phyloP scores from a whole-genome alignment of 2,329 filamentous ascomycete genomes.

The Fusarium sp. region DNA sequence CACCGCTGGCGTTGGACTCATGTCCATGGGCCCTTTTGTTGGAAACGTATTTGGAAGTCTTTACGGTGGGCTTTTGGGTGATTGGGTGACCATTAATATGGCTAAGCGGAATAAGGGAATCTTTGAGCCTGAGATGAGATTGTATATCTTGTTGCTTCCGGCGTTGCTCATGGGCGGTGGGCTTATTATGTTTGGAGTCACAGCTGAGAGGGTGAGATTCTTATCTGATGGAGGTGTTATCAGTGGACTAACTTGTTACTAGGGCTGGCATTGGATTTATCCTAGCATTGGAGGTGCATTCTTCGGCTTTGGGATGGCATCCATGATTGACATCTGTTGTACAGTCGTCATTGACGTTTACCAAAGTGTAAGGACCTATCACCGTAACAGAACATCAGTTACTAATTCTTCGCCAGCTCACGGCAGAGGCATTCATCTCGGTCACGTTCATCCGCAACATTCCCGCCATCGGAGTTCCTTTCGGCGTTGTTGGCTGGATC shows the following conservation, averaged over 20 bases:
- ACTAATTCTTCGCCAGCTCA: constrained; percentile 8
- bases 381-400: fast-evolving
- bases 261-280: constrained; percentile 60
- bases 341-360: constrained; percentile 56
- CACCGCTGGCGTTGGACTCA: constrained; percentile 45
- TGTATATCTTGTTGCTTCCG: constrained; percentile 50
- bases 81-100: constrained; percentile 55
- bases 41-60: constrained; percentile 56
- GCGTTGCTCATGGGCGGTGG: constrained; percentile 53
- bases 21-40: constrained; percentile 51
- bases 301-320: constrained; percentile 56
- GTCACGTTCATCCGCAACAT: constrained; percentile 52
- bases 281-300: constrained; percentile 54
- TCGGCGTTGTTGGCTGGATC: constrained; percentile 50
- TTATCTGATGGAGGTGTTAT: no score
- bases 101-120: constrained; percentile 56
- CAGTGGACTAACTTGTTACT: not conserved
- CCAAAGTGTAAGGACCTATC: constrained; percentile 19
- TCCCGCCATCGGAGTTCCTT: constrained; percentile 48
- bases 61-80: constrained; percentile 56
- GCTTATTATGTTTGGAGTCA: constrained; percentile 55
- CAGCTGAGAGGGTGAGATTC: constrained; percentile 50
- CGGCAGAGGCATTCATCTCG: constrained; percentile 49
- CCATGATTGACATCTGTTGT: constrained; percentile 54
- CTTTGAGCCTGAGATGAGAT: constrained; percentile 61